Evolutionary conservation across 306 rosid species (phyloP), one percentile per base, ranked within the genome.

Genomic region (Corylus heterophylla): DNA sequence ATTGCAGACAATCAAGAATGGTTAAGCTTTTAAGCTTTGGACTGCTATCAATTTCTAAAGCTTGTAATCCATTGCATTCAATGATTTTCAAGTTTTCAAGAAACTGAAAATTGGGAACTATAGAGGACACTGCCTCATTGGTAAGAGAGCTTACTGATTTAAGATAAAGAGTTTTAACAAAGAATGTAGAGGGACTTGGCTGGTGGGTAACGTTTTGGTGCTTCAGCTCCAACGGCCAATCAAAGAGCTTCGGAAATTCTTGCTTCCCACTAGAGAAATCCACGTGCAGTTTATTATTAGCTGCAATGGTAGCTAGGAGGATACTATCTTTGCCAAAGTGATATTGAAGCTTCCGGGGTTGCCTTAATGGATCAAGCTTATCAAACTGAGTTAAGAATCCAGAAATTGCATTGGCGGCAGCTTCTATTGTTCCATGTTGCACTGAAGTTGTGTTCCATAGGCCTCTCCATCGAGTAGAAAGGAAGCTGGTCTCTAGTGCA

Each of bases 391-490:
- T 49, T 0, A 89, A 39, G 64, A 92, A 89, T 12, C 35, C 66
- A 59, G 78, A 55, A 68, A 90, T 66, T 80, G 82, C 82, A 44
- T 12, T 42, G 37, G 77, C 75, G 69, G 81, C 78, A n/a, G 79
- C 84, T 52, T 86, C 83, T 4, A 45, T 4, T 9, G 84, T 74
- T 54, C 90, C 89, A 78, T 82, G 67, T 76, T 69, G 80, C 8
- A 87, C 76, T 5, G 83, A 37, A 72, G 81, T 35, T 73, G 76
- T 68, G 80, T 89, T 89, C 98, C 96, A 90, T 1, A 94, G 77
- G 39, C 79, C 70, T 71, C 89, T 88, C 98, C 98, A 94, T 54
- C 88, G 84, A 1, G 74, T 84, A 0, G 97, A 94, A 70, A 94
- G 80, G 1, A 89, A 85, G 58, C 79, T 82, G 35, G 97, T 94